Evolutionary conservation across 441 rosid species (phyloP), one percentile per base, ranked within the genome.

Genomic region (Croton laevigatus): DNA sequence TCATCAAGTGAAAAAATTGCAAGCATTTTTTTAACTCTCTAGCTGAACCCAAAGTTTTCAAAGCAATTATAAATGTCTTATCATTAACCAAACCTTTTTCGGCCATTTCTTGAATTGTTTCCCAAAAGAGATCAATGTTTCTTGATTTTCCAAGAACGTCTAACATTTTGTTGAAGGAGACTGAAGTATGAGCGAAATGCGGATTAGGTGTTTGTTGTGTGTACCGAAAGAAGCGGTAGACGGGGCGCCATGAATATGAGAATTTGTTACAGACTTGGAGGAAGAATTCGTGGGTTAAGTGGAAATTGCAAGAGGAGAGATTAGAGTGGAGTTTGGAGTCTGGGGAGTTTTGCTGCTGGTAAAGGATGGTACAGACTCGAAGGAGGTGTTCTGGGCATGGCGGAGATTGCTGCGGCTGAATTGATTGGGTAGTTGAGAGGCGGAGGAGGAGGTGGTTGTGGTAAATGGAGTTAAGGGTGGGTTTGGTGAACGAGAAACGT

Each of bases 191-290:
- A 49, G 72, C 0, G 65, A 89, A 83, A n/a, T 59, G 71, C 0
- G 81, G 82, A 62, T 72, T 75, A 12, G 77, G 22, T 6, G 65
- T 75, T 55, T 78, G 91, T 17, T 66, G 23, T 7, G 84, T 83
- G 86, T 86, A 93, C 32, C 70, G 87, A 72, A 81, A 89, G 73
- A 93, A 89, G 19, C 91, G 88, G 77, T 88, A 78, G 42, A 89
- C 84, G 37, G 97, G 98, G 23, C 93, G 90, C 97, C 96, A 91
- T 0, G 96, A 89, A 80, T 70, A 82, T 44, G 88, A 89, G 57
- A 91, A 91, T 22, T 78, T 81, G 88, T 89, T 88, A 87, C 96
- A 93, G 79, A 91, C 93, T 78, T 86, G 97, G 78, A 93, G 93
- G 85, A 91, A 93, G 80, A 93, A 84, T 42, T 93, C 98, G 45